phyloP scores from a whole-genome alignment of 306 rosid species.

The Casuarina glauca region DNA sequence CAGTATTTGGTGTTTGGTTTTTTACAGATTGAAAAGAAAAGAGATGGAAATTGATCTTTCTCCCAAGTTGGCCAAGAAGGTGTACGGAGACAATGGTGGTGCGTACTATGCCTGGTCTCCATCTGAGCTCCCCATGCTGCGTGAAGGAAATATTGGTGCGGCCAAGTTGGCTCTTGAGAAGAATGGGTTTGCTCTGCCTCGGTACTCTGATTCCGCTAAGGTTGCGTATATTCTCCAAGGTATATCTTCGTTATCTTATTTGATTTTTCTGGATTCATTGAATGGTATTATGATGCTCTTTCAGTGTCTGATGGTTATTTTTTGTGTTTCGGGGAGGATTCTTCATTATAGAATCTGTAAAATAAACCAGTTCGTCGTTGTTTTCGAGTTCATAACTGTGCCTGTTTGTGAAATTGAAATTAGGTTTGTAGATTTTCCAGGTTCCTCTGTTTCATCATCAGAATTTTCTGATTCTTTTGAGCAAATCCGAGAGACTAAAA shows the following conservation, averaged over 20 bases:
- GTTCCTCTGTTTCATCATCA: too few relatives aligned
- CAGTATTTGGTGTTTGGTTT: not conserved
- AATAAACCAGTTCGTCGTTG: too few relatives aligned
- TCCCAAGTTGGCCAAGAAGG: slow-evolving; percentile 63
- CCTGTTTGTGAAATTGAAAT: too few relatives aligned
- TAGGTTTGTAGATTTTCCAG: too few relatives aligned
- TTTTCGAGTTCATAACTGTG: too few relatives aligned
- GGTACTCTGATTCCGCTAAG: slow-evolving; percentile 68
- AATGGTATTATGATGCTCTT: not conserved
- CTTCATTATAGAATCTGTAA: not conserved
- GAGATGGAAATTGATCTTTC: not conserved
- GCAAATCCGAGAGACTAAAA: too few relatives aligned
- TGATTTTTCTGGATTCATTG: not conserved
- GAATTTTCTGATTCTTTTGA: too few relatives aligned
- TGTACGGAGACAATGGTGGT: slow-evolving; percentile 66
- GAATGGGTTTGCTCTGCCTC: slow-evolving; percentile 73
- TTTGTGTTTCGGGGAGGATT: not conserved
- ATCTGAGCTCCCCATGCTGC: slow-evolving; percentile 71
- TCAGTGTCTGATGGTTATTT: not conserved
- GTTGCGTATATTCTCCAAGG: slow-evolving; percentile 87
- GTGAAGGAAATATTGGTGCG: slow-evolving; percentile 74
- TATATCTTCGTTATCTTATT: slow-evolving; percentile 1
- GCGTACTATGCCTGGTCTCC: slow-evolving; percentile 70
- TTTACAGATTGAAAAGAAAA: not conserved
- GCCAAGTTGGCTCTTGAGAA: slow-evolving; percentile 64